Conservation (phyloP, 75 land plant species). For the Pinus albicaulis region DNA sequence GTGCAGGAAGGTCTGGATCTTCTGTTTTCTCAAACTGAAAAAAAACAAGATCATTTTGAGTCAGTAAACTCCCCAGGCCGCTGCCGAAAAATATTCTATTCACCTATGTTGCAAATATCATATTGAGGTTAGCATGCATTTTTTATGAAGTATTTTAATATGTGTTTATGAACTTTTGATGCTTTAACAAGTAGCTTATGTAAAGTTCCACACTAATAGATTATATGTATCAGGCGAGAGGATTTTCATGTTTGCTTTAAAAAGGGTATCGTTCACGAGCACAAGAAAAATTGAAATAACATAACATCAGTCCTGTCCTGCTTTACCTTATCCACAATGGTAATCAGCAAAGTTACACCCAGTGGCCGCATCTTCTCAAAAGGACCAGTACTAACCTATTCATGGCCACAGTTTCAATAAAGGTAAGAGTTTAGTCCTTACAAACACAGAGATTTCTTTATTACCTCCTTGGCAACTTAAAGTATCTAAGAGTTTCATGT, state of each 20-base stretch:
- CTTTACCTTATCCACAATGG: conserved; percentile 85
- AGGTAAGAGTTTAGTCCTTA: not conserved
- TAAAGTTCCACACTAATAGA: not conserved
- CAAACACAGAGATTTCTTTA: not conserved
- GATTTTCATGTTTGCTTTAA: not conserved
- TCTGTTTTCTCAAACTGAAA: conserved; percentile 68
- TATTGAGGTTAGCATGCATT: not conserved
- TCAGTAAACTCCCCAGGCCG: not conserved
- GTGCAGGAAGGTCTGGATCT: conserved; percentile 93
- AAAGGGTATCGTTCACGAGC: not conserved
- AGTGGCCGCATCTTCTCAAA: conserved; percentile 86
- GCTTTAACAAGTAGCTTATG: not conserved
- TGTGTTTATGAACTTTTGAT: not conserved
- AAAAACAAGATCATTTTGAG: not conserved
- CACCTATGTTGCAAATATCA: not conserved
- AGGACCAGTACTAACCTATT: conserved; percentile 84
- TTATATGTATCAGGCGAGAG: not conserved
- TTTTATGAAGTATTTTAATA: not conserved
- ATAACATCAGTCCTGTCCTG: not conserved
- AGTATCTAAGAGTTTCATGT: not conserved
- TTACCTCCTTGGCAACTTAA: not conserved
- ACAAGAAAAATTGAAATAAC: not conserved
- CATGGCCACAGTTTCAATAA: not conserved
- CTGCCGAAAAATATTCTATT: not conserved
- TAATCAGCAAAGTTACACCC: conserved; percentile 72